Percentiles rank a stretch among this genome's conserved stretches.
Evolutionary conservation across 257 asterid genomes (phyloP).

Genomic region (Jacaranda mimosifolia): DNA sequence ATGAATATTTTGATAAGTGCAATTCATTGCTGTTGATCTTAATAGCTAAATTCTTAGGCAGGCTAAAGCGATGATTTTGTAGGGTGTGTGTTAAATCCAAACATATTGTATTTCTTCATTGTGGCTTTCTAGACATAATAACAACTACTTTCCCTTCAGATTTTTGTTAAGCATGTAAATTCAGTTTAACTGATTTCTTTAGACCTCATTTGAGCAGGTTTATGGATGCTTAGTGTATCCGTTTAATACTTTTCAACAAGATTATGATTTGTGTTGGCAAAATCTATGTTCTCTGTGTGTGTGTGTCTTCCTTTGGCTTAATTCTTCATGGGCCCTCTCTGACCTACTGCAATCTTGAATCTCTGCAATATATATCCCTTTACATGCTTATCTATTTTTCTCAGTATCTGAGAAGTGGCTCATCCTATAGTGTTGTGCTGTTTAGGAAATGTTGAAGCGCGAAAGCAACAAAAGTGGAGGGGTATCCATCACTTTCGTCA

Average conservation of each 20-base stretch:
- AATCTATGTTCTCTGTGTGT: not conserved
- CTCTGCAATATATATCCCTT: not conserved
- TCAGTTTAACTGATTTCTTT: not conserved
- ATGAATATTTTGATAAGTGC: not conserved
- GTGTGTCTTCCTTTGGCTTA: not conserved
- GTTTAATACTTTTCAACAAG: not conserved
- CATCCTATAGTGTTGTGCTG: not conserved
- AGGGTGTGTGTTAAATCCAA: not conserved
- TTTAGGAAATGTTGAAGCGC: constrained; percentile 56
- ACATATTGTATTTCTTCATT: not conserved
- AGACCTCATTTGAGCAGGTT: not conserved
- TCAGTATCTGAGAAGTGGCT: constrained; percentile 18
- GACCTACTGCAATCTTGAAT: not conserved
- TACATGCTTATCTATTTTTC: not conserved
- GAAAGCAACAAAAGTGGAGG: constrained; percentile 56
- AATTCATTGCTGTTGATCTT: constrained; percentile 21
- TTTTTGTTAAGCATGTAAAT: not conserved
- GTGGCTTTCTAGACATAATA: not conserved
- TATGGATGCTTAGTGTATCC: not conserved
- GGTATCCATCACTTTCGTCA: constrained; percentile 50
- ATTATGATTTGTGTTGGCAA: not conserved
- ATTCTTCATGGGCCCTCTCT: not conserved
- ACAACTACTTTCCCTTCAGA: not conserved
- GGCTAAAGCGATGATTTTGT: not conserved
- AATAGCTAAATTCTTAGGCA: constrained; percentile 2